Evolutionary conservation across 2,329 filamentous ascomycete genomes (phyloP).

Genomic region (Cryphonectria carpinicola): DNA sequence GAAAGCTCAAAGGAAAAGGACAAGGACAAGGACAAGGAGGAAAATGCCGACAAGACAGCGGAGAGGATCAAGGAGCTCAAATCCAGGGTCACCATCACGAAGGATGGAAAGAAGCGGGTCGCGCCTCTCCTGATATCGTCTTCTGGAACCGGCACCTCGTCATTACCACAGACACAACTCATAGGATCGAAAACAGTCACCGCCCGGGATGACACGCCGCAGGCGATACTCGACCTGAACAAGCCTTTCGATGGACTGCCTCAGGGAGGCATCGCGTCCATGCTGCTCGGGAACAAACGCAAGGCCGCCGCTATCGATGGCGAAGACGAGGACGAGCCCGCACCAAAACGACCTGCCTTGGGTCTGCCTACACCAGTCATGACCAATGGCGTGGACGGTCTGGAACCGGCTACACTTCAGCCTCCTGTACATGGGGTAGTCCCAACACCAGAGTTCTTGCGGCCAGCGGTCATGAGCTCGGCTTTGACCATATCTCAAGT

Average conservation of each 20-base stretch:
- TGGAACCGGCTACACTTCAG: constrained; percentile 73
- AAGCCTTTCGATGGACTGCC: constrained; percentile 94
- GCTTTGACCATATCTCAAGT: constrained; percentile 81
- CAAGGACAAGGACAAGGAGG: constrained; percentile 39
- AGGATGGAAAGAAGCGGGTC: constrained; percentile 96
- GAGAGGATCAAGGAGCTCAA: constrained; percentile 69
- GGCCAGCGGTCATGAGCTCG: constrained; percentile 85
- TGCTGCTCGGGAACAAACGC: constrained; percentile 92
- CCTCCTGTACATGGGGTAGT: constrained; percentile 63
- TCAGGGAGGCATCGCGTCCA: constrained; percentile 80
- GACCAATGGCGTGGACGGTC: constrained; percentile 74
- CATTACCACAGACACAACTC: constrained; percentile 84
- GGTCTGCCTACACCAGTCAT: constrained; percentile 76
- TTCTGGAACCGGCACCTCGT: constrained; percentile 83
- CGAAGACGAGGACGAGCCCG: constrained; percentile 71
- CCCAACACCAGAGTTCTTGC: constrained; percentile 79
- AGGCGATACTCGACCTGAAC: constrained; percentile 84
- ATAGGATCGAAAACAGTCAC: constrained; percentile 72
- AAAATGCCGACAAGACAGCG: constrained; percentile 57
- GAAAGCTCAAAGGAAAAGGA: constrained; percentile 34
- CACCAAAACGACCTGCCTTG: constrained; percentile 52
- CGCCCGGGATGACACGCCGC: constrained; percentile 71
- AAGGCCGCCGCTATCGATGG: constrained; percentile 75
- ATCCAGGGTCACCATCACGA: constrained; percentile 89
- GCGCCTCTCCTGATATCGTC: constrained; percentile 90